Evolutionary conservation across 2,329 filamentous ascomycete species (phyloP).

Genomic region (Neofusicoccum cordaticola): DNA sequence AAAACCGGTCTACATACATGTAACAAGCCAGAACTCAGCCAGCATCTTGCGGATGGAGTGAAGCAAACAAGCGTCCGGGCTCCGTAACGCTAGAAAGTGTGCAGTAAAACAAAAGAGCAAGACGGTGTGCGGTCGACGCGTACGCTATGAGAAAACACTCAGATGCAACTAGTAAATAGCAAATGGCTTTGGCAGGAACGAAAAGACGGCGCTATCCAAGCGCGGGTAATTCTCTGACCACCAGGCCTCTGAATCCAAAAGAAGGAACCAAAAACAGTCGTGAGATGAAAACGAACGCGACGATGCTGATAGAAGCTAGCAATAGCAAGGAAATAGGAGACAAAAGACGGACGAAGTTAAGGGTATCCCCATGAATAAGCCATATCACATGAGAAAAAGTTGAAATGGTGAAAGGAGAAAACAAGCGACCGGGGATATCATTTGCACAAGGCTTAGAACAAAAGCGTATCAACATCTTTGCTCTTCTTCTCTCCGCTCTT

Average conservation of each 20-base stretch:
- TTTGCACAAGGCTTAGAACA: conserved; percentile 11
- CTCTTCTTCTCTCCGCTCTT: conserved; percentile 28
- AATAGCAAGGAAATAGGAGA: neutral
- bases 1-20: no score
- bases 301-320: neutral
- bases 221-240: no score
- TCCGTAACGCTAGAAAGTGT: neutral
- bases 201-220: no score
- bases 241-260: neutral
- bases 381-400: conserved; percentile 6
- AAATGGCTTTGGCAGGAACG: no score
- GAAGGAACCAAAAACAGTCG: neutral
- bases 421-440: conserved; percentile 14
- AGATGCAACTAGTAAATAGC: no score
- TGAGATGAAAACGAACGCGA: neutral
- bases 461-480: conserved; percentile 26
- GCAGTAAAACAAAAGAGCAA: neutral
- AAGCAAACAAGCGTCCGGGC: no score
- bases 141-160: neutral
- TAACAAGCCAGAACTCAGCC: no score
- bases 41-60: no score
- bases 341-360: neutral
- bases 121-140: neutral
- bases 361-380: neutral
- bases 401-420: conserved; percentile 14